Percentiles rank a stretch among this genome's conserved stretches.
phyloP scores from a whole-genome alignment of 768 basidiomycete species.

The Suillus discolor region DNA sequence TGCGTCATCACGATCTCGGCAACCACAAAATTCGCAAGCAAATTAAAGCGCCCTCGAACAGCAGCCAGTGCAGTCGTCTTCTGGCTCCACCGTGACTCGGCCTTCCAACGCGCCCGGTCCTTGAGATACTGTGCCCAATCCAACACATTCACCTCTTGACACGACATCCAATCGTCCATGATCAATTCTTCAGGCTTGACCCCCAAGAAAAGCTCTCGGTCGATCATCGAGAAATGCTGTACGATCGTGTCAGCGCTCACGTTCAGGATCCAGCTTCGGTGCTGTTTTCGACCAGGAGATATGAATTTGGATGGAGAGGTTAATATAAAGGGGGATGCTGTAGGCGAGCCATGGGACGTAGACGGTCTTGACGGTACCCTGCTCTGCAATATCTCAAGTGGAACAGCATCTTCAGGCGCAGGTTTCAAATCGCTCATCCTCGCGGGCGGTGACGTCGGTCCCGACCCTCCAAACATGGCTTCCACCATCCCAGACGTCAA shows the following conservation, averaged over 20 bases:
- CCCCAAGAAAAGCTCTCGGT: constrained; percentile 81
- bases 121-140: constrained; percentile 87
- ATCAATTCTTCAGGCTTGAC: constrained; percentile 91
- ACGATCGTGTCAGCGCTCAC: constrained; percentile 65
- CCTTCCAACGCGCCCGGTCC: constrained; percentile 70
- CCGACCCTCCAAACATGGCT: constrained; percentile 1
- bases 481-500: constrained; percentile 17
- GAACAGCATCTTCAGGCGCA: constrained; percentile 61
- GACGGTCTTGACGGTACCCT: constrained; percentile 46
- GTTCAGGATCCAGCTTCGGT: constrained; percentile 74
- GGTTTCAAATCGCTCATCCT: constrained; percentile 48
- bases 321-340: constrained; percentile 23
- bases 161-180: constrained; percentile 66
- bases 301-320: constrained; percentile 38
- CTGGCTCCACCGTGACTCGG: constrained; percentile 54
- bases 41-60: constrained; percentile 80
- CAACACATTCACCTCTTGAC: constrained; percentile 64
- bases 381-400: constrained; percentile 65
- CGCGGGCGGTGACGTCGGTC: constrained; percentile 32
- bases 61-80: constrained; percentile 75
- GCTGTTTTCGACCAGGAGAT: constrained; percentile 44
- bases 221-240: constrained; percentile 84
- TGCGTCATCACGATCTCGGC: constrained; percentile 82
- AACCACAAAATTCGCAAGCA: constrained; percentile 78
- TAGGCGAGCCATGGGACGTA: constrained; percentile 33